Evolutionary conservation across 768 basidiomycete species (phyloP).

Genomic region (Hericium erinaceus): DNA sequence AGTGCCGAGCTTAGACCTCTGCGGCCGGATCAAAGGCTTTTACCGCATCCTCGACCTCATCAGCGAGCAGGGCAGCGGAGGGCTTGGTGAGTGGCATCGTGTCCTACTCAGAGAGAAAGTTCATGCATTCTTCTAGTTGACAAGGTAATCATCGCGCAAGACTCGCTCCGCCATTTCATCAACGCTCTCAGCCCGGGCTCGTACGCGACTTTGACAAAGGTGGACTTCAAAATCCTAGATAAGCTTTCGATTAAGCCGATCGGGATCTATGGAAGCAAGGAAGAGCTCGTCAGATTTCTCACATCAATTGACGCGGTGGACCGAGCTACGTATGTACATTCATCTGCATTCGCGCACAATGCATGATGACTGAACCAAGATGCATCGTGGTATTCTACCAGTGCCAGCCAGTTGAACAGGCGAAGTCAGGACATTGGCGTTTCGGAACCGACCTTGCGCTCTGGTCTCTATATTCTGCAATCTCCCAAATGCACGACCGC

Average conservation of each 20-base stretch:
- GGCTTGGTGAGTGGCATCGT: slow-evolving; percentile 32
- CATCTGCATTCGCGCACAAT: too few relatives aligned
- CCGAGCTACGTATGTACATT: slow-evolving; percentile 24
- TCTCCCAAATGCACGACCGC: slow-evolving; percentile 7
- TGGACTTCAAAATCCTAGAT: slow-evolving; percentile 48
- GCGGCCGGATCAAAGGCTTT: slow-evolving; percentile 30
- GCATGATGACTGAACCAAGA: too few relatives aligned
- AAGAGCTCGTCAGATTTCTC: slow-evolving; percentile 40
- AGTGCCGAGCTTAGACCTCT: too few relatives aligned
- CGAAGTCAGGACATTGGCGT: slow-evolving; percentile 2
- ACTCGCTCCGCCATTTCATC: slow-evolving; percentile 37
- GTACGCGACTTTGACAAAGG: slow-evolving; percentile 42
- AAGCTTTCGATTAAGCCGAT: slow-evolving; percentile 34
- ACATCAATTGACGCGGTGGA: slow-evolving; percentile 27
- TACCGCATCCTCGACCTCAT: slow-evolving; percentile 47
- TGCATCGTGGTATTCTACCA: too few relatives aligned
- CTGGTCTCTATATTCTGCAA: slow-evolving; percentile 40
- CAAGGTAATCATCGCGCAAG: slow-evolving; percentile 52
- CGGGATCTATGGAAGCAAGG: slow-evolving; percentile 50
- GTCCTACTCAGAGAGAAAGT: neutral
- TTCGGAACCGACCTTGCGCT: slow-evolving; percentile 26
- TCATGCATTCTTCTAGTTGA: slow-evolving; percentile 31
- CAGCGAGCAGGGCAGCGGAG: slow-evolving; percentile 39
- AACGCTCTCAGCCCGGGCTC: slow-evolving; percentile 42
- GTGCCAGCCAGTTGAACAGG: too few relatives aligned